Evolutionary conservation across 176 grass and related monocot genomes (phyloP).

Genomic region (Triticum monococcum): DNA sequence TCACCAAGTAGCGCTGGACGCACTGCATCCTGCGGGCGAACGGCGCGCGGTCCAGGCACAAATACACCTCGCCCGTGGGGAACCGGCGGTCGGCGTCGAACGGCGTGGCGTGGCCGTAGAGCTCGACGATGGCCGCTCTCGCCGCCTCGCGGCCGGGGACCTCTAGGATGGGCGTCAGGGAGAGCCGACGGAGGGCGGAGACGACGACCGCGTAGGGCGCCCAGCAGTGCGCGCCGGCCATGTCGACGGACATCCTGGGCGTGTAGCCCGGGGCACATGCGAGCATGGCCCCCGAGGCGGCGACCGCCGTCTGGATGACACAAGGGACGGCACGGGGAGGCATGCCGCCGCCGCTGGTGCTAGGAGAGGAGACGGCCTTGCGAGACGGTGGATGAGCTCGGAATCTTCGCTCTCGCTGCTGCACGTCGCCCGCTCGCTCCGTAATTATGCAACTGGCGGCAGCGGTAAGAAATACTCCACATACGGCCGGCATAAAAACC

Average conservation of each 20-base stretch:
- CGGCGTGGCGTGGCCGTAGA: not conserved
- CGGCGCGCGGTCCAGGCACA: conserved; percentile 15
- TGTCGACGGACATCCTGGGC: conserved; percentile 9
- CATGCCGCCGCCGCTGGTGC: not conserved
- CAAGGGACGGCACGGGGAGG: not conserved
- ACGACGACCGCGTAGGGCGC: conserved; percentile 9
- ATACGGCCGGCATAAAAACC: too few species aligned
- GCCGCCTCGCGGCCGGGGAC: not conserved
- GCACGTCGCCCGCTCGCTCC: too few species aligned
- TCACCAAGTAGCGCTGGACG: not conserved
- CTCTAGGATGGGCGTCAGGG: not conserved
- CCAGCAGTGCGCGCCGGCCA: conserved; percentile 16
- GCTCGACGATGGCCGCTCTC: not conserved
- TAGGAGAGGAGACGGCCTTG: not conserved
- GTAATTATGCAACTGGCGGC: too few species aligned
- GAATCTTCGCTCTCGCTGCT: too few species aligned
- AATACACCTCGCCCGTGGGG: conserved; percentile 15
- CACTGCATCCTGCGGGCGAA: not conserved
- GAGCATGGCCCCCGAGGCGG: not conserved
- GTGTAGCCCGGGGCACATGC: not conserved
- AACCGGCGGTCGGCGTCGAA: not conserved
- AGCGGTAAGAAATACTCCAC: too few species aligned
- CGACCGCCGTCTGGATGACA: not conserved
- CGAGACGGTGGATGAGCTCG: too few species aligned
- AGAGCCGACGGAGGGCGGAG: not conserved